Evolutionary conservation across 2,329 filamentous ascomycete species (phyloP).

Genomic region (Botrytis deweyae): DNA sequence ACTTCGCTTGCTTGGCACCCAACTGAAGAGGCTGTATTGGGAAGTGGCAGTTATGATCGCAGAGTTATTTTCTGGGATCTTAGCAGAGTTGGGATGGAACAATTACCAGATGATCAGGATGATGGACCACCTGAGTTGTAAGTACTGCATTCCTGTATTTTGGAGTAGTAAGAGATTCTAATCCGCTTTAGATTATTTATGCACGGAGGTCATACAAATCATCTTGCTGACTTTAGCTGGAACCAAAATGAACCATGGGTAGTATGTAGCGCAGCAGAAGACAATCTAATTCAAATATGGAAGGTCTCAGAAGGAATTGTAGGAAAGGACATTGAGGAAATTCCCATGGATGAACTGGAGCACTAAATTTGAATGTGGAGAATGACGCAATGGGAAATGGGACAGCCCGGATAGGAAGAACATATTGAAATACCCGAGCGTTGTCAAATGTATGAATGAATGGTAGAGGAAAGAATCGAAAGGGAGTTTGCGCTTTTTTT

Average conservation of each 20-base stretch:
- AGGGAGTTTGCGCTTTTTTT: slow-evolving; percentile 1
- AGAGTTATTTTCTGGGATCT: slow-evolving; percentile 97
- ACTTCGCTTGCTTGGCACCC: slow-evolving; percentile 96
- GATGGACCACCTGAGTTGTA: slow-evolving; percentile 94
- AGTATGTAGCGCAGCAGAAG: slow-evolving; percentile 91
- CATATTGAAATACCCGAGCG: slow-evolving; percentile 15
- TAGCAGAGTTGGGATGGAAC: slow-evolving; percentile 87
- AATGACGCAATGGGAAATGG: neutral
- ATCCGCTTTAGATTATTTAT: slow-evolving; percentile 72
- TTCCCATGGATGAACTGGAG: slow-evolving; percentile 76
- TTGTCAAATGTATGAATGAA: slow-evolving; percentile 7
- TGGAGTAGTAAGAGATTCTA: neutral
- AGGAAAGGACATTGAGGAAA: slow-evolving; percentile 71
- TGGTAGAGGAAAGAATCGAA: neutral
- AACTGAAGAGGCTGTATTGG: slow-evolving; percentile 81
- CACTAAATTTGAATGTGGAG: slow-evolving; percentile 41
- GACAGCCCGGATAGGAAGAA: neutral
- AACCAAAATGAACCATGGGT: slow-evolving; percentile 97
- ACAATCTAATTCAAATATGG: slow-evolving; percentile 96
- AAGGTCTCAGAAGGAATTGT: slow-evolving; percentile 82
- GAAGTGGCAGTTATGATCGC: slow-evolving; percentile 88
- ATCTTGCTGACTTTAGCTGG: slow-evolving; percentile 96
- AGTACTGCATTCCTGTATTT: slow-evolving; percentile 42
- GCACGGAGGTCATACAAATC: slow-evolving; percentile 97
- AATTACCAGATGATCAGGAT: slow-evolving; percentile 89